A percentile compares a stretch with the other conserved stretches of the same genome.
Evolutionary conservation across 2,329 filamentous ascomycete genomes (phyloP).

Genomic region (Trichoderma asperellum): DNA sequence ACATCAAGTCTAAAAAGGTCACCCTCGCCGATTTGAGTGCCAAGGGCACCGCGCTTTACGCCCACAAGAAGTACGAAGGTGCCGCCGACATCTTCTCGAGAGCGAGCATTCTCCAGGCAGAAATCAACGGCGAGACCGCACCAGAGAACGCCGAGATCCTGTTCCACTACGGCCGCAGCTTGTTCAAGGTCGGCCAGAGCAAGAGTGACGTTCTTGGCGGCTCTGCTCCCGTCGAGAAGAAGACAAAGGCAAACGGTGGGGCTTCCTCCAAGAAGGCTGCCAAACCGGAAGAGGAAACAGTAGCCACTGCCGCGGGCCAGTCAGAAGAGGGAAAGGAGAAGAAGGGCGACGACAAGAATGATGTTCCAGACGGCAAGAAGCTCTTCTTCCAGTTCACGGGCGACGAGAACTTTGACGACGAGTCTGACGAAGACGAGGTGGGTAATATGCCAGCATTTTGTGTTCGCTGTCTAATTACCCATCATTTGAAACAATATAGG

Average conservation of each 20-base stretch:
- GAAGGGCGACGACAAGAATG: constrained; percentile 45
- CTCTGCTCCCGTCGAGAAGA: constrained; percentile 65
- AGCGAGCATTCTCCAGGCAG: constrained; percentile 86
- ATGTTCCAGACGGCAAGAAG: constrained; percentile 57
- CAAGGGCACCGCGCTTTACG: constrained; percentile 82
- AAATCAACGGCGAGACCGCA: constrained; percentile 89
- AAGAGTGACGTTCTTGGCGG: constrained; percentile 94
- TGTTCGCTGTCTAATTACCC: constrained; percentile 33
- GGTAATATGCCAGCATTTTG: constrained; percentile 36
- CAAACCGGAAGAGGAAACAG: constrained; percentile 47
- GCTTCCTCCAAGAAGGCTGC: constrained; percentile 42
- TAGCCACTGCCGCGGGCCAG: constrained; percentile 46
- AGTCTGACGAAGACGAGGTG: constrained; percentile 74
- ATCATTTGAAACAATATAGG: constrained; percentile 33
- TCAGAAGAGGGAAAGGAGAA: constrained; percentile 46
- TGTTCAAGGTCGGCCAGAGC: constrained; percentile 91
- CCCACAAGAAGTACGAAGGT: constrained; percentile 83
- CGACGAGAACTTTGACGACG: constrained; percentile 89
- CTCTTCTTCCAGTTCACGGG: constrained; percentile 90
- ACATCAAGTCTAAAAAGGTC: constrained; percentile 58
- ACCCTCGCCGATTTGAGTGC: constrained; percentile 78
- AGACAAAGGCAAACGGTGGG: constrained; percentile 49
- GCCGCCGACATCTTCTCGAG: constrained; percentile 87
- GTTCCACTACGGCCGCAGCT: constrained; percentile 88
- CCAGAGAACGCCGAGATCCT: constrained; percentile 91